These are phyloP conservation scores for Ganoderma lingzhi DNA, from an alignment of 1,284 basidiomycete genomes.

Conservation along the genomic window DNA sequence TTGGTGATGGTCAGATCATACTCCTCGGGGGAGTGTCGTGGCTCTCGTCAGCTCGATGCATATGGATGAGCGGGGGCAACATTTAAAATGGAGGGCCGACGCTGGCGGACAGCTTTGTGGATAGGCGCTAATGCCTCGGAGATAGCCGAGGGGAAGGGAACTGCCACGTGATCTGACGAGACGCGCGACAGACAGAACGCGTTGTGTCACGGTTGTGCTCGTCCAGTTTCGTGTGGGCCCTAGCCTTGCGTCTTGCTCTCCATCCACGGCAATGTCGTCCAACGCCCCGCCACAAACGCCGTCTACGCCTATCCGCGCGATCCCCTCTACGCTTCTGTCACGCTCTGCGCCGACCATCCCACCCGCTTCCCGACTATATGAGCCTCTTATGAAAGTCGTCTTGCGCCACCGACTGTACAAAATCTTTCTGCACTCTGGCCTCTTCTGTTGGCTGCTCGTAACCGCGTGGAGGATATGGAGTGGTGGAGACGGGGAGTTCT, in stretches of 20 bases:
- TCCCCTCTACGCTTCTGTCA: slow-evolving; percentile 48
- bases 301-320: slow-evolving; percentile 41
- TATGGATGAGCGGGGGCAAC: no score
- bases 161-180: slow-evolving; percentile 26
- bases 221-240: slow-evolving; percentile 14
- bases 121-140: neutral
- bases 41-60: no score
- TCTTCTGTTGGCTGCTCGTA: slow-evolving; percentile 55
- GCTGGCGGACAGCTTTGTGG: no score
- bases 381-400: slow-evolving; percentile 64
- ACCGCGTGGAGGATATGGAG: slow-evolving; percentile 47
- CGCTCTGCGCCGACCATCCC: slow-evolving; percentile 57
- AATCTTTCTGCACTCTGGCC: slow-evolving; percentile 59
- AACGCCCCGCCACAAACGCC: slow-evolving; percentile 18
- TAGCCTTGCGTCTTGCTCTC: slow-evolving; percentile 8
- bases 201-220: slow-evolving; percentile 9
- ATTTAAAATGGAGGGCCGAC: no score
- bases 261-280: slow-evolving; percentile 27
- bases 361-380: slow-evolving; percentile 58
- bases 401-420: slow-evolving; percentile 61
- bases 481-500: slow-evolving; percentile 42
- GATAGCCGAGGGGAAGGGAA: neutral
- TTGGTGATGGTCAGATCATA: no score
- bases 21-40: no score
- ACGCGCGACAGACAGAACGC: slow-evolving; percentile 23